A percentile compares a stretch with the other conserved stretches of the same genome.
Conservation (phyloP, 352 stramenopile species). For the Phytophthora boehmeriae region DNA sequence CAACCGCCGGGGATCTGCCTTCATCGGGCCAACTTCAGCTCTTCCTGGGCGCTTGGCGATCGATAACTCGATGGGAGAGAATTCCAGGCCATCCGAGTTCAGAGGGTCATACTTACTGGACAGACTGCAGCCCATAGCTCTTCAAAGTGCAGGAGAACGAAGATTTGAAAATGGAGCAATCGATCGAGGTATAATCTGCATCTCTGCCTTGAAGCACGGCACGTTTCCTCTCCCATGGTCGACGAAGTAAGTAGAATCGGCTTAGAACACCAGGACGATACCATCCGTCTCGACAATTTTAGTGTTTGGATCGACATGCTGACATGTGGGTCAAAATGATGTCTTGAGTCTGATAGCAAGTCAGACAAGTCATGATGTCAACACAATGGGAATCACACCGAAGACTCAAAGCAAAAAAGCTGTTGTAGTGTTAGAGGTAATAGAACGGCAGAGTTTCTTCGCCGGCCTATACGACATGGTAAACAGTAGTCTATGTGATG, state of each 20-base stretch:
- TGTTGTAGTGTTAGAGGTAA: constrained; percentile 18
- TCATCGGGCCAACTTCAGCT: constrained; percentile 25
- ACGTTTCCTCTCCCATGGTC: no score
- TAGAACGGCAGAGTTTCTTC: constrained; percentile 9
- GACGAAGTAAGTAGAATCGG: no score
- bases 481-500: constrained; percentile 34
- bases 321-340: not conserved
- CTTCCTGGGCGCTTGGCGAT: constrained; percentile 34
- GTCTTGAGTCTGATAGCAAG: not conserved
- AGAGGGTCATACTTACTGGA: constrained; percentile 45
- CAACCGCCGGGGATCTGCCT: not conserved
- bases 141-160: not conserved
- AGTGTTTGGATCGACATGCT: not conserved
- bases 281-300: not conserved
- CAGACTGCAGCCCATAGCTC: constrained; percentile 35
- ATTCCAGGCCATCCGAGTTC: constrained; percentile 15
- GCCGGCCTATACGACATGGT: constrained; percentile 5
- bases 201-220: not conserved
- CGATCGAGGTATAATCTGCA: not conserved
- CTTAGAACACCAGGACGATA: constrained; percentile 20
- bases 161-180: constrained; percentile 16
- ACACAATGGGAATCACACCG: constrained; percentile 2
- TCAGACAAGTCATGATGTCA: not conserved
- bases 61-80: constrained; percentile 23
- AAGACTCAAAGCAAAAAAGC: constrained; percentile 2